Base-by-base conservation (phyloP, 1,284 basidiomycete species). In the Testicularia cyperi region DNA sequence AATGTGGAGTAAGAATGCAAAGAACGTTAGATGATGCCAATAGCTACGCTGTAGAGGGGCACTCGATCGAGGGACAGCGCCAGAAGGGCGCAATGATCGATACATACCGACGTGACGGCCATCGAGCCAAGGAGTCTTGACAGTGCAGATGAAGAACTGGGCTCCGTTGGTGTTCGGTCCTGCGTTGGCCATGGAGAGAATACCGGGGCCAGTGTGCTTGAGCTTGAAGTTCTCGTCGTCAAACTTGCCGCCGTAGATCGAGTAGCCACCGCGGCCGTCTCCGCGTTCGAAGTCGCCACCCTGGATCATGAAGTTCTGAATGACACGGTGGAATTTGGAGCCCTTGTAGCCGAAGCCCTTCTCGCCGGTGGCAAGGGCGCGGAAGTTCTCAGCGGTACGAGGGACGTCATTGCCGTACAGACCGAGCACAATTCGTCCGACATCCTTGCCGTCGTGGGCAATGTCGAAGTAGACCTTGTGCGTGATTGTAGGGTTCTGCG, bases 281-380 rank as follows among this genome's bases (percentile, higher is more conserved):
- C 70, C 70, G 8, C 44, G 41, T 35, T 72, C 73, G 46, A 75
- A 77, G 52, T 77, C 75, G 42, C 75, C 75, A 26, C 66, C 68
- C 27, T 68, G 65, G 30, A 69, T 71, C 44, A 86, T 86, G 78
- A 86, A 86, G 77, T 83, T 79, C 78, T 83, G 83, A 78, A 86
- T 86, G 65, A 75, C 70, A 13, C 70, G 64, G 65, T 64, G 85
- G 82, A 86, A 86, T 53, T 79, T 80, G 41, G 83, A 84, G 44
- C 84, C 85, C 78, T 85, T 81, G 81, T 86, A 87, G 14, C 85
- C 84, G 58, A 81, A 84, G 78, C 88, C 89, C 66, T 83, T 85
- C 70, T 85, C 82, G 24, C 70, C 68, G 27, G 64, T 65, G 24
- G 65, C 65, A n/a, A 76, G 65, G 10, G 60, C 57, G 15, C 71